A percentile compares a stretch with the other conserved stretches of the same genome.
Conservation (phyloP, 2,329 filamentous ascomycete genomes). For the Colletotrichum gloeosporioides region DNA sequence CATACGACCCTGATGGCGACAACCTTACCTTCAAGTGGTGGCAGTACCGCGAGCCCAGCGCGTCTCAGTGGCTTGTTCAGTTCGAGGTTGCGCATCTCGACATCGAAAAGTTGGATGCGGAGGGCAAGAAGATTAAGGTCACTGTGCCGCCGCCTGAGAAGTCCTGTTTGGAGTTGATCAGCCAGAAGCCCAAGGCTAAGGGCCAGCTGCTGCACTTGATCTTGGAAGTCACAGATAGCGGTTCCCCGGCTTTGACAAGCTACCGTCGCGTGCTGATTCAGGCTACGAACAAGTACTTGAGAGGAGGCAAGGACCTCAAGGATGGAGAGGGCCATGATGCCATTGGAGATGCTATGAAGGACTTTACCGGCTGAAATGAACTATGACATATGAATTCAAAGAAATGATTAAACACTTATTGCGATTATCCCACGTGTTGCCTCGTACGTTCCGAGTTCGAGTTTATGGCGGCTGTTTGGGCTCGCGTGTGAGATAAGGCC, state of each 20-base stretch:
- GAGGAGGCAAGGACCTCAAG: background rate
- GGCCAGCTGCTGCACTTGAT: constrained; percentile 54
- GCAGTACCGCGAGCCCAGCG: constrained; percentile 46
- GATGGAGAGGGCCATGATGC: background rate
- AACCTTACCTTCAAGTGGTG: constrained; percentile 53
- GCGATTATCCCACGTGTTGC: background rate
- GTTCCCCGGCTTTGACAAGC: constrained; percentile 46
- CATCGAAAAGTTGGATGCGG: constrained; percentile 27
- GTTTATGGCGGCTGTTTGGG: background rate
- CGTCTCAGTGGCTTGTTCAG: constrained; percentile 44
- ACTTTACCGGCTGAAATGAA: background rate
- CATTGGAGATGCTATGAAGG: constrained; percentile 13
- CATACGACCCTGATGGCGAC: constrained; percentile 51
- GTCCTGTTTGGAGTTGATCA: constrained; percentile 31
- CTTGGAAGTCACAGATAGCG: constrained; percentile 52
- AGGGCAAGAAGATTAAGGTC: constrained; percentile 18
- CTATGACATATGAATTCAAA: background rate
- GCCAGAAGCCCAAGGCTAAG: background rate
- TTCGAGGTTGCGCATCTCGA: constrained; percentile 43
- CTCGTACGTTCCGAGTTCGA: background rate
- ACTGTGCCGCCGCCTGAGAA: constrained; percentile 33
- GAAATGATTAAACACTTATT: background rate
- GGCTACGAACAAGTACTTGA: constrained; percentile 31
- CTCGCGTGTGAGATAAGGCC: background rate
- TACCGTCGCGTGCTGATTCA: constrained; percentile 52